Conservation (phyloP, 2,329 filamentous ascomycete species). For the Chalara sp. region DNA sequence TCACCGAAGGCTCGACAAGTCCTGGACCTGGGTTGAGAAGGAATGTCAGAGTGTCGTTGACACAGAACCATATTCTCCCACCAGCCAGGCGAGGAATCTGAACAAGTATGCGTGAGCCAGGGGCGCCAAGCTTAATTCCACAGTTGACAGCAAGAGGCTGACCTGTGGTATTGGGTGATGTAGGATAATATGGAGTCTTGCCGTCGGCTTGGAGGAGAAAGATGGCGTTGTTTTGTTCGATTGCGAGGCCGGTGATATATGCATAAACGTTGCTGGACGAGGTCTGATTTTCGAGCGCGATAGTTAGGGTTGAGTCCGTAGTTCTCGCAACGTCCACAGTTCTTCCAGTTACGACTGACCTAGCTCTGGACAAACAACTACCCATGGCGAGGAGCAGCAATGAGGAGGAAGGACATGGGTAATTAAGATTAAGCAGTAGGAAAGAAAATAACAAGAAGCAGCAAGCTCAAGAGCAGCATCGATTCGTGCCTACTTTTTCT, state of each 20-base stretch:
- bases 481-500: too few species aligned
- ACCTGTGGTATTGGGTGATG: slow-evolving; percentile 45
- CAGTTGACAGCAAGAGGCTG: slow-evolving; percentile 48
- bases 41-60: slow-evolving; percentile 56
- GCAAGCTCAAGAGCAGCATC: too few species aligned
- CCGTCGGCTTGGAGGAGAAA: slow-evolving; percentile 62
- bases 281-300: slow-evolving; percentile 61
- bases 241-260: slow-evolving; percentile 62
- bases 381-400: background rate
- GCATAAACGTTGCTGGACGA: slow-evolving; percentile 54
- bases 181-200: slow-evolving; percentile 56
- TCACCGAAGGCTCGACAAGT: slow-evolving; percentile 68
- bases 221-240: slow-evolving; percentile 51
- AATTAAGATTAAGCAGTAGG: background rate
- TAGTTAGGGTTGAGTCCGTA: slow-evolving; percentile 34
- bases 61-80: slow-evolving; percentile 65
- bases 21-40: slow-evolving; percentile 61
- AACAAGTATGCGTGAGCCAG: slow-evolving; percentile 52
- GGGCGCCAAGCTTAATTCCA: slow-evolving; percentile 55
- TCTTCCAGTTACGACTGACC: too few species aligned
- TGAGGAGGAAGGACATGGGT: background rate
- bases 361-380: too few species aligned
- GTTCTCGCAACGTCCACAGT: background rate
- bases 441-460: background rate
- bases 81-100: slow-evolving; percentile 65